Evolutionary conservation across 768 basidiomycete species (phyloP).

Genomic region (Russula emetica): DNA sequence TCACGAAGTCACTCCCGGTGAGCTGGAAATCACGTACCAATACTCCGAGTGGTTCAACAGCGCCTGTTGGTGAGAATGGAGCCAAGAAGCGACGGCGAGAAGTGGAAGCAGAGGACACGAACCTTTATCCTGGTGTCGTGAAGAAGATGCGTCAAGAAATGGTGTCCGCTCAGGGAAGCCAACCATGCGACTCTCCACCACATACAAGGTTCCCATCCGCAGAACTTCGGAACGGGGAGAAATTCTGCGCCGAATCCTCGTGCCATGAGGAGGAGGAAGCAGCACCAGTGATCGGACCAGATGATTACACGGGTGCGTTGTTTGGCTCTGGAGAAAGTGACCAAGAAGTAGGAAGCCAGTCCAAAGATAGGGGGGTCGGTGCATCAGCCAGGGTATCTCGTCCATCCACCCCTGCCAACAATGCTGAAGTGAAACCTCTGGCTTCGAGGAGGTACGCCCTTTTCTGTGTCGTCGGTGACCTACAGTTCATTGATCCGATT

Average conservation of each 20-base stretch:
- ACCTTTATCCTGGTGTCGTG: background rate
- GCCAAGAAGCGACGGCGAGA: conserved; percentile 18
- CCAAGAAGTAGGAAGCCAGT: conserved; percentile 8
- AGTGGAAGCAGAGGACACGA: background rate
- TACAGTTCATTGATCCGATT: background rate
- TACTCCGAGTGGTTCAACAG: background rate
- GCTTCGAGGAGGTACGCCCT: conserved; percentile 4
- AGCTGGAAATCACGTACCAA: background rate
- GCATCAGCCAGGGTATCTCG: background rate
- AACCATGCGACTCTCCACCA: background rate
- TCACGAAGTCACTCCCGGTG: background rate
- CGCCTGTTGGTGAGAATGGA: background rate
- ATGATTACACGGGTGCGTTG: conserved; percentile 22
- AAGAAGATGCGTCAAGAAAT: conserved; percentile 14
- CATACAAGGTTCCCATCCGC: background rate
- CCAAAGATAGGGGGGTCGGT: background rate
- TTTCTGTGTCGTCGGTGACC: background rate
- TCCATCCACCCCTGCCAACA: background rate
- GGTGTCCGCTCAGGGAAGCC: background rate
- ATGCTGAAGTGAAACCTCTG: background rate
- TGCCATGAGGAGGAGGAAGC: background rate
- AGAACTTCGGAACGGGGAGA: background rate
- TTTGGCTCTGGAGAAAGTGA: background rate
- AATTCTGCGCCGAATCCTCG: background rate
- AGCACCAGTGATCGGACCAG: conserved; percentile 1